These are phyloP conservation scores for Sugiyamaella sp. DNA, from an alignment of 1,139 yeast species.

Conservation along the genomic window DNA sequence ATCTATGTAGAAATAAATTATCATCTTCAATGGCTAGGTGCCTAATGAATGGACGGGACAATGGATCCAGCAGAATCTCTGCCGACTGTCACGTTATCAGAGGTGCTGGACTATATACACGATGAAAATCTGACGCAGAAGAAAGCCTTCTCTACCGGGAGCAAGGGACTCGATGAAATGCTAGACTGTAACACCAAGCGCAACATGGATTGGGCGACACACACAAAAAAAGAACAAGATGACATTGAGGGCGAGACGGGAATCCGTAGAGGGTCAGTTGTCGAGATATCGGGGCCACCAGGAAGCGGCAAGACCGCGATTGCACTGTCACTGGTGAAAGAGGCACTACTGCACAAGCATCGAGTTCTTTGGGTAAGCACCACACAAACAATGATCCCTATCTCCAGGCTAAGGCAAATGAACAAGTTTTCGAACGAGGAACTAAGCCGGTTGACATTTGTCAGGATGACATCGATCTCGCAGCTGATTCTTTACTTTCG, in stretches of 20 bases:
- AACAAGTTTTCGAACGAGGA: conserved; percentile 12
- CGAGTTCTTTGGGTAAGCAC: conserved; percentile 30
- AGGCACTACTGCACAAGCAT: conserved; percentile 37
- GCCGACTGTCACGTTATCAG: conserved; percentile 9
- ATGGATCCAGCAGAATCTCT: conserved; percentile 3
- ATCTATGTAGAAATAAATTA: too few relatives aligned
- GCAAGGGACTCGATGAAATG: conserved; percentile 5
- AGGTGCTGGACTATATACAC: conserved; percentile 9
- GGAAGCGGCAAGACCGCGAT: conserved; percentile 89
- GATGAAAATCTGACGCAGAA: neutral
- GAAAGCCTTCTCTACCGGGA: conserved; percentile 7
- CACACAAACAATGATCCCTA: conserved; percentile 21
- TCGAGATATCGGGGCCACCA: conserved; percentile 63
- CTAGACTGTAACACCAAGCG: neutral
- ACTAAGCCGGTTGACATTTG: conserved; percentile 20
- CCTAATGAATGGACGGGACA: neutral
- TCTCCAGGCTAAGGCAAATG: conserved; percentile 20
- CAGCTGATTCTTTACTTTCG: conserved; percentile 23
- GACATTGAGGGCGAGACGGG: neutral
- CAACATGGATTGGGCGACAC: neutral
- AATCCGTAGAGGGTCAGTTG: conserved; percentile 26
- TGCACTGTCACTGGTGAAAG: conserved; percentile 82
- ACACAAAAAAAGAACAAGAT: neutral
- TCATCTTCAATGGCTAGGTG: too few relatives aligned
- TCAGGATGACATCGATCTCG: conserved; percentile 18